Evolutionary conservation across 2,329 filamentous ascomycete species (phyloP), one percentile per base, ranked within the genome.

Genomic region (Thelonectria olida): DNA sequence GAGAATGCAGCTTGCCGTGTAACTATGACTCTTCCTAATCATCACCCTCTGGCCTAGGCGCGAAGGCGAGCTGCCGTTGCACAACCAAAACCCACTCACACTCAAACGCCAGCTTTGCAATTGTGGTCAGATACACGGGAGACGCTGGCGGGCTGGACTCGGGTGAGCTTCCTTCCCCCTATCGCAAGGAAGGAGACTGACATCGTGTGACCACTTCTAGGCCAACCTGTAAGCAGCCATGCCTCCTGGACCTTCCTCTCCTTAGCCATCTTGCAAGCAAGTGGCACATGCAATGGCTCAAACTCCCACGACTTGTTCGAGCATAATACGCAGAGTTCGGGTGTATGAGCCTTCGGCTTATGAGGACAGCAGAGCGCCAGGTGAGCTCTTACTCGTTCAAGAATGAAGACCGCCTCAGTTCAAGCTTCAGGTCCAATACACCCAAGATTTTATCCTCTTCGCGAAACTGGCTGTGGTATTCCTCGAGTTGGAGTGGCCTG

Each of bases 361-460:
- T 10, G 9, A 10, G 31, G 31, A 4, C 13, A 34, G 31, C 31
- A n/a, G 31, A 34, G 31, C 15, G 31, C 12, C 31, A 5, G 15
- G 31, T 10, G 15, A 34, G 31, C 31, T 27, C 9, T 5, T 9
- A n/a, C 6, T 27, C 25, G 25, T 5, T 9, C 25, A 27, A 27
- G 25, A 5, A 27, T 9, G 25, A 9, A 27, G 9, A 27, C 25
- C 25, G 25, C 9, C 9, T 27, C 25, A 9, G 25, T 9, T n/a
- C n/a, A n/a, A n/a, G n/a, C 9, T 44, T 54, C 19, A 58, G 22
- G 15, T 6, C 34, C 56, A 39, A 17, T 39, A 25, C n/a, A 22
- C 25, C 56, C 56, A 58, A 10, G 23, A 54, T 13, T 54, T 54
- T 9, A 58, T 7, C 7, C 31, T 58, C 19, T 23, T 31, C 12